Evolutionary conservation across 805 yeast species (phyloP), one percentile per base, ranked within the genome.

Genomic region (Saccharomyces eubayanus): DNA sequence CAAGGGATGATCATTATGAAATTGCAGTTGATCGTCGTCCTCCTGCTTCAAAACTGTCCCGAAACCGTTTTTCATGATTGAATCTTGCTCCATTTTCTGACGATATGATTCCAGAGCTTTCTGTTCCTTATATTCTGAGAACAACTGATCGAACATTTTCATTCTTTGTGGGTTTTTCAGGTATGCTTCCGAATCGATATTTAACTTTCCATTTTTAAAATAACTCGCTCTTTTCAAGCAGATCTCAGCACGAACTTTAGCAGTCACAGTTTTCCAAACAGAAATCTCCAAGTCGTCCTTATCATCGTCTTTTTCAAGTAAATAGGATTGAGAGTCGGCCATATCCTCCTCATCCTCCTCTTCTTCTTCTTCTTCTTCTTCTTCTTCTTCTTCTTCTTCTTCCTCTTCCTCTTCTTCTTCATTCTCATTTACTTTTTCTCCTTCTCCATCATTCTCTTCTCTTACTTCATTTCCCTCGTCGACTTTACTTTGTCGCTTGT

Each of bases 181-280:
- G 2, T 84, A 71, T 0, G 96, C 96, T 20, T 79, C 83, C 0
- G 89, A 83, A 43, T 88, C 83, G 12, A 76, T 69, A 56, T 87
- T 85, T 6, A 91, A 67, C 52, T 74, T 77, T 54, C 76, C 73
- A 16, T 79, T 78, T 21, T 77, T 79, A 64, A 92, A 90, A 48
- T 89, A 70, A 2, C 77, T 79, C 0, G 87, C 77, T 59, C 98
- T 77, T 53, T 78, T 77, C 28, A 81, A 70, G 63, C 96, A 84
- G 56, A 87, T 79, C 51, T 85, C 84, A 14, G 92, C 89, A 54
- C 97, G 73, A 0, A 86, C 79, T 56, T 85, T 85, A 0, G 96
- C 87, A 0, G 94, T 89, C 43, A 84, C 70, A n/a, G 80, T 80
- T 60, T 86, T 85, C 97, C 97, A 91, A 0, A 88, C 81, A 51